Base-by-base conservation (phyloP, 495 filamentous ascomycete species). In the Staphylotrichum tortipilum region DNA sequence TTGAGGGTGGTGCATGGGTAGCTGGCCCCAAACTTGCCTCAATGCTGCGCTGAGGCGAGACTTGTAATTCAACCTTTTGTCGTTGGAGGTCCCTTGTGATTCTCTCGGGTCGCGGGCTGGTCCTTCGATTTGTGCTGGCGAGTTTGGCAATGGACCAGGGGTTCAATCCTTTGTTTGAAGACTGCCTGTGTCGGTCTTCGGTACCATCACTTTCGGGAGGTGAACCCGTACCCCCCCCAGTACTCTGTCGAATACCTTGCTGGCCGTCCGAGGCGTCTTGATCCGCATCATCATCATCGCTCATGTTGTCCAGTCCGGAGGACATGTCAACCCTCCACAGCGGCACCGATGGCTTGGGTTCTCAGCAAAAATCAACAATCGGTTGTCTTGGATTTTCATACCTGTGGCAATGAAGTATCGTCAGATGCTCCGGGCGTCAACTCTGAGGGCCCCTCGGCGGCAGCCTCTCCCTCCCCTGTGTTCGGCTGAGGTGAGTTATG, bases 101-200 rank as follows among this genome's bases (percentile, higher is more conserved):
- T 37, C 22, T 5, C 17, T 41, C 17, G 15, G 31, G 7, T 15
- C 1, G 2, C 9, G 41, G 24, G 5, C 17, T 26, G 7, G 1
- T 18, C 12, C 18, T 19, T 21, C 19, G 26, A 29, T 24, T 21
- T 3, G 21, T 35, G n/a, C 50, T 18, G 19, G 28, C 29, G 4
- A 52, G 29, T 35, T 52, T 52, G 10, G 58, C 63, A 34, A 62
- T 56, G 1, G 56, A 52, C 58, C 60, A 66, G 14, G 60, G 61
- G 23, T 64, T 66, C 7, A 64, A 15, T 7, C 52, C 55, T 31
- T 58, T 53, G 24, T 47, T 35, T n/a, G 52, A 35, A n/a, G 36
- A 5, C 6, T 18, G 17, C 11, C 3, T 23, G 4, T 3, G 18
- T 14, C 17, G 21, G 4, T 24, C 24, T 30, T 44, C 42, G 1